Evolutionary conservation across 2,329 filamentous ascomycete species (phyloP).

Genomic region (Fusarium sambucinum): DNA sequence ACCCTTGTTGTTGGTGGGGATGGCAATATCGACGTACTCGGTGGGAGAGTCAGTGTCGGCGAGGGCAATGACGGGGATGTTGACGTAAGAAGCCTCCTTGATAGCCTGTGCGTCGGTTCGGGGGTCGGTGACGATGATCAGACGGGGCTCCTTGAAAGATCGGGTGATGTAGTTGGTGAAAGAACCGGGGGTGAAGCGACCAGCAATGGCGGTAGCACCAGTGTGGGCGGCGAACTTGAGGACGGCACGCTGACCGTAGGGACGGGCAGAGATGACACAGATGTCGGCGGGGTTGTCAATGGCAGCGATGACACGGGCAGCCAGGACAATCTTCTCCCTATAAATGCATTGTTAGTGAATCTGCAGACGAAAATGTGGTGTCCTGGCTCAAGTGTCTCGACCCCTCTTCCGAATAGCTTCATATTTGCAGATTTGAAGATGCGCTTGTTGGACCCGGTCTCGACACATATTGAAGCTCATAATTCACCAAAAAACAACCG

Average conservation of each 20-base stretch:
- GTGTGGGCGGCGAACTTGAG: constrained; percentile 99
- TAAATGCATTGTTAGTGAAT: constrained; percentile 35
- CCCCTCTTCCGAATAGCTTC: constrained; percentile 41
- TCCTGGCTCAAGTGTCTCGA: constrained; percentile 39
- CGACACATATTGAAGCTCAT: constrained; percentile 2
- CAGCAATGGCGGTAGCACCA: constrained; percentile 96
- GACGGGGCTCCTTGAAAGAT: constrained; percentile 99
- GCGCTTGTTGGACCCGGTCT: background rate
- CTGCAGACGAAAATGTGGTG: constrained; percentile 14
- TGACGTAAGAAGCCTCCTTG: constrained; percentile 99
- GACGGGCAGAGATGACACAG: constrained; percentile 99
- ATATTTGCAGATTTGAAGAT: background rate
- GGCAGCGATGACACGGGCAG: constrained; percentile 97
- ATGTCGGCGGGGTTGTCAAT: constrained; percentile 99
- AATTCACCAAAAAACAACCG: background rate
- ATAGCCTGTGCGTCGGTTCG: constrained; percentile 99
- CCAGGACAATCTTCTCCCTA: constrained; percentile 99
- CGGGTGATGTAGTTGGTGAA: constrained; percentile 99
- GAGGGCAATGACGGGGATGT: constrained; percentile 99
- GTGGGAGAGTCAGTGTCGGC: constrained; percentile 99
- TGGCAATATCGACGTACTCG: constrained; percentile 99
- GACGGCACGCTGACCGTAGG: constrained; percentile 99
- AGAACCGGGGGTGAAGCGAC: constrained; percentile 99
- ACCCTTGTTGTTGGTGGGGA: constrained; percentile 99
- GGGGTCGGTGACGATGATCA: constrained; percentile 99